Conservation (phyloP, 1,284 basidiomycete species). For the Inonotus hispidus region DNA sequence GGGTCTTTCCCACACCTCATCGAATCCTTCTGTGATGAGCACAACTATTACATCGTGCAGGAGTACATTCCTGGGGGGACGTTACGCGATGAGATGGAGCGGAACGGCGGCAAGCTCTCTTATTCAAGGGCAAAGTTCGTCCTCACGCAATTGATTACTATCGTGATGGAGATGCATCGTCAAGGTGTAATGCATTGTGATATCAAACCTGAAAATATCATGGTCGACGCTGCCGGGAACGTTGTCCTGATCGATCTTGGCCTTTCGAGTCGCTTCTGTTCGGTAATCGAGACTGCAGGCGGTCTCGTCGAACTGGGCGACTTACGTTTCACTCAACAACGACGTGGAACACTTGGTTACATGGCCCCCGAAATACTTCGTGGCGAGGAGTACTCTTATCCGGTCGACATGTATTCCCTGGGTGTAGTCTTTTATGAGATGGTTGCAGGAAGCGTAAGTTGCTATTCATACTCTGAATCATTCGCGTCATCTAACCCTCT, state of each 20-base stretch:
- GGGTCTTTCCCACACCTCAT: not conserved
- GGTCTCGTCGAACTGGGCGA: not conserved
- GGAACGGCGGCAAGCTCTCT: not conserved
- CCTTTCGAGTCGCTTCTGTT: slow-evolving; percentile 27
- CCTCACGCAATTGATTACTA: not conserved
- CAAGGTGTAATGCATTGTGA: slow-evolving; percentile 58
- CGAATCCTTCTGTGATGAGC: slow-evolving; percentile 1
- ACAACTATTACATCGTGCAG: slow-evolving; percentile 3
- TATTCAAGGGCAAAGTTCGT: not conserved
- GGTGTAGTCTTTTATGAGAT: slow-evolving; percentile 50
- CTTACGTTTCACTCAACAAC: slow-evolving; percentile 45
- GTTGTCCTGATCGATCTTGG: slow-evolving; percentile 64
- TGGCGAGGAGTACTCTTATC: slow-evolving; percentile 59
- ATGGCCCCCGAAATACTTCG: slow-evolving; percentile 61
- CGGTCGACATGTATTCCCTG: slow-evolving; percentile 62
- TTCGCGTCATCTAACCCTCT: not conserved
- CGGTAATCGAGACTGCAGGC: slow-evolving; percentile 34
- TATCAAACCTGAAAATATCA: slow-evolving; percentile 62
- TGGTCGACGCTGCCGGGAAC: slow-evolving; percentile 40
- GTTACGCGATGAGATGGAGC: slow-evolving; percentile 1
- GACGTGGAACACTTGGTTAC: slow-evolving; percentile 57
- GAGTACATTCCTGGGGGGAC: not conserved
- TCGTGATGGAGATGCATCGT: not conserved
- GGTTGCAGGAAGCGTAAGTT: slow-evolving; percentile 44
- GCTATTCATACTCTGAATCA: not conserved